These are phyloP conservation scores for Ophiosphaerella korrae DNA, from an alignment of 2,329 filamentous ascomycete genomes.

Conservation along the genomic window DNA sequence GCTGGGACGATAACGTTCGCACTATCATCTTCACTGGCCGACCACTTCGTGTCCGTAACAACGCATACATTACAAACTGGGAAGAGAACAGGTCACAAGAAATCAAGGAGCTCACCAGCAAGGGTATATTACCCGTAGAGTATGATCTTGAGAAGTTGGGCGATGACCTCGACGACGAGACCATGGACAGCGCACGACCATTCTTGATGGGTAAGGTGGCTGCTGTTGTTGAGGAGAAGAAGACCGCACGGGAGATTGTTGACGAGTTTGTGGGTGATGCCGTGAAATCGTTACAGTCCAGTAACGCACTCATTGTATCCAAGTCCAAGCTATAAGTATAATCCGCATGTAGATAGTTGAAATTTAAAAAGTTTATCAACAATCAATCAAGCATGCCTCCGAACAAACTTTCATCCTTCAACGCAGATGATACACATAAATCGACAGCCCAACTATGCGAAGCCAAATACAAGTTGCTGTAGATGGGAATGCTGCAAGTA, in stretches of 20 bases:
- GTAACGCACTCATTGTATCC: constrained; percentile 63
- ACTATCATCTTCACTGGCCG: constrained; percentile 99
- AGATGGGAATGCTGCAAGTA: too few species aligned
- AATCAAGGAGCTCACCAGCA: constrained; percentile 87
- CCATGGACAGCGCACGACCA: constrained; percentile 87
- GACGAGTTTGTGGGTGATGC: constrained; percentile 92
- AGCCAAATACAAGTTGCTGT: too few species aligned
- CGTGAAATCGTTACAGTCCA: constrained; percentile 69
- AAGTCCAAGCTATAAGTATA: constrained; percentile 42
- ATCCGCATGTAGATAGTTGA: too few species aligned
- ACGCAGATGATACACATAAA: too few species aligned
- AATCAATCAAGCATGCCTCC: too few species aligned
- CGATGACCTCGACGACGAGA: constrained; percentile 72
- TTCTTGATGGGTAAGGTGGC: constrained; percentile 97
- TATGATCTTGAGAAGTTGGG: constrained; percentile 86
- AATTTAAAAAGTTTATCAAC: too few species aligned
- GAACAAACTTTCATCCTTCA: too few species aligned
- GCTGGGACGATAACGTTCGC: constrained; percentile 93
- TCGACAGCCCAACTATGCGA: too few species aligned
- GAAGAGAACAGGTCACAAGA: constrained; percentile 87
- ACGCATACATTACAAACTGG: constrained; percentile 94
- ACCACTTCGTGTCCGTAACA: constrained; percentile 89
- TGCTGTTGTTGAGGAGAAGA: constrained; percentile 90
- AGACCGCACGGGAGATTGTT: constrained; percentile 86
- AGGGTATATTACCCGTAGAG: constrained; percentile 93